phyloP scores from a whole-genome alignment of 352 stramenopile genomes.

The Achlya hypogyna region DNA sequence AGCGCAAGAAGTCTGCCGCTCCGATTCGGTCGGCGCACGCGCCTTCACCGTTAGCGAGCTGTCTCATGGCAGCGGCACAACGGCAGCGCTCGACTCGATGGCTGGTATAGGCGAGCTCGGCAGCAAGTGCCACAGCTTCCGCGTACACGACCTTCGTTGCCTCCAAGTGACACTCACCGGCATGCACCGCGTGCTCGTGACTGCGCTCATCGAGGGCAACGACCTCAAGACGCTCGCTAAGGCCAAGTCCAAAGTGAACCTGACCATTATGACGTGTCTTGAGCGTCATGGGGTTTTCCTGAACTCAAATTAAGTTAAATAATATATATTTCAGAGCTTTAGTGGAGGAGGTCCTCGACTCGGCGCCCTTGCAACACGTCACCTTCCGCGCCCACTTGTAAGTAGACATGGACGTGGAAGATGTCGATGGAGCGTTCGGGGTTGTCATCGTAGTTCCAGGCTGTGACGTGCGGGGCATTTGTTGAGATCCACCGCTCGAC shows the following conservation, averaged over 20 bases:
- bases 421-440: conserved; percentile 83
- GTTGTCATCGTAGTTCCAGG: conserved; percentile 87
- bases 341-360: conserved; percentile 58
- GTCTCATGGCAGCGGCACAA: background rate
- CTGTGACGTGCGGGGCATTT: conserved; percentile 61
- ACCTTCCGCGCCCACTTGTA: conserved; percentile 48
- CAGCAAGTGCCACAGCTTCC: background rate
- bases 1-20: background rate
- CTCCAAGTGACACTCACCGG: conserved; percentile 5
- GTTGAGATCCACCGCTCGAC: conserved; percentile 83
- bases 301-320: background rate
- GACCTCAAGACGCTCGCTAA: background rate
- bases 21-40: background rate
- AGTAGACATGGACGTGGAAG: conserved; percentile 86
- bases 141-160: background rate
- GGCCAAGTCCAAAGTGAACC: conserved; percentile 11
- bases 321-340: background rate
- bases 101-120: background rate
- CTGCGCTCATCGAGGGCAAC: conserved; percentile 5
- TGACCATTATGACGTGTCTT: conserved; percentile 1
- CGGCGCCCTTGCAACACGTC: conserved; percentile 52
- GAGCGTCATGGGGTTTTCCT: background rate
- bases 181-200: conserved; percentile 6
- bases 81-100: background rate
- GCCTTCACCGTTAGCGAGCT: background rate